phyloP scores from a whole-genome alignment of 2,329 filamentous ascomycete species.

The Aspergillus sp. region DNA sequence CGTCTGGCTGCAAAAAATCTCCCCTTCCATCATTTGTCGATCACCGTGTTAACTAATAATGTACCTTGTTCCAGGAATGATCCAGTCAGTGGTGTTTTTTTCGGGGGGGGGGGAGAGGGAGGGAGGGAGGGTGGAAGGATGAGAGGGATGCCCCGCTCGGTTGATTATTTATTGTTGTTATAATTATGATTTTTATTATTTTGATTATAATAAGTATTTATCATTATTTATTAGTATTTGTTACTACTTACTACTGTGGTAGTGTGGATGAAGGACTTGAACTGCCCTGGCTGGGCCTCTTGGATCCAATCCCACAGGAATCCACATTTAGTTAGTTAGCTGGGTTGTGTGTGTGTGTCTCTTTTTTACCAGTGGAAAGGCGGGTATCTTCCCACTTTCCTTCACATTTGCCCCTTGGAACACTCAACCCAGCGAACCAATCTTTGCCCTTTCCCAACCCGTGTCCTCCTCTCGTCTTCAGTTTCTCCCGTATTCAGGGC shows the following conservation, averaged over 20 bases:
- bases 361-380: background rate
- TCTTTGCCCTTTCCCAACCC: background rate
- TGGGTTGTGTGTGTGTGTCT: too few species aligned
- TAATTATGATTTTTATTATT: background rate
- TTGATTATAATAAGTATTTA: background rate
- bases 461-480: background rate
- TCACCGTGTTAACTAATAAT: conserved; percentile 14
- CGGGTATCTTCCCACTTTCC: background rate
- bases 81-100: conserved; percentile 15
- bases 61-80: conserved; percentile 19
- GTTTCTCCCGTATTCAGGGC: background rate
- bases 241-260: too few species aligned
- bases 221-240: too few species aligned
- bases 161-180: background rate
- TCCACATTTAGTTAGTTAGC: too few species aligned
- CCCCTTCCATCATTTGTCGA: conserved; percentile 19
- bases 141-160: too few species aligned
- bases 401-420: background rate
- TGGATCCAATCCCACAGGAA: background rate
- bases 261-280: background rate
- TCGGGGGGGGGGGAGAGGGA: conserved; percentile 11
- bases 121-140: too few species aligned
- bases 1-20: conserved; percentile 8
- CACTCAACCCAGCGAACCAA: background rate
- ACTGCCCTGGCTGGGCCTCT: background rate